Percentiles rank a stretch among this genome's conserved stretches.
Conservation (phyloP, 1,139 yeast species). For the Pichia terricola region DNA sequence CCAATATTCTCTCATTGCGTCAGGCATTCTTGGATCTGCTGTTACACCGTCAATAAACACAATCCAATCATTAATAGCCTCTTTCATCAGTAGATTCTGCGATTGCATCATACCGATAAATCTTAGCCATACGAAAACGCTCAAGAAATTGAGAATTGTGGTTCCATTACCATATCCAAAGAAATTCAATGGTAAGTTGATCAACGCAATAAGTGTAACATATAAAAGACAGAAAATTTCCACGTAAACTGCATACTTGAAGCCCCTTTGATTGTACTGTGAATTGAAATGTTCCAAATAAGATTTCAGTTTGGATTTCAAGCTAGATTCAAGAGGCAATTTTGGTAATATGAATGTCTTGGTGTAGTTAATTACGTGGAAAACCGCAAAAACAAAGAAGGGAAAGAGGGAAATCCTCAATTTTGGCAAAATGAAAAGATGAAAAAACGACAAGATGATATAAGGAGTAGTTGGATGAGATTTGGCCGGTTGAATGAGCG, state of each 20-base stretch:
- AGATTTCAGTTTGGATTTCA: slow-evolving; percentile 3
- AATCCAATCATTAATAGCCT: slow-evolving; percentile 61
- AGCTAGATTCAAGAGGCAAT: slow-evolving; percentile 41
- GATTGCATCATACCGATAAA: slow-evolving; percentile 77
- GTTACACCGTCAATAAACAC: slow-evolving; percentile 60
- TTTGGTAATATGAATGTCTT: slow-evolving; percentile 62
- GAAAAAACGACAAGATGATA: slow-evolving; percentile 58
- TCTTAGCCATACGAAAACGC: slow-evolving; percentile 8
- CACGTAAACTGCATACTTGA: slow-evolving; percentile 7
- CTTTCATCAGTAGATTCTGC: slow-evolving; percentile 64
- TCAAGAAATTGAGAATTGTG: slow-evolving; percentile 3
- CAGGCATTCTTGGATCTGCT: slow-evolving; percentile 50
- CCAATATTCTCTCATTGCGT: slow-evolving; percentile 52
- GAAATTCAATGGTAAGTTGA: slow-evolving; percentile 10
- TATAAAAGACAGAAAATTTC: slow-evolving; percentile 2
- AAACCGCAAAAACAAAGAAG: slow-evolving; percentile 56
- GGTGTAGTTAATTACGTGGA: slow-evolving; percentile 63
- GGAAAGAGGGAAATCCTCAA: slow-evolving; percentile 53
- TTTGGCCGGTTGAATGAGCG: slow-evolving; percentile 40
- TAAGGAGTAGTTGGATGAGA: slow-evolving; percentile 54
- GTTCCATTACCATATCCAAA: slow-evolving; percentile 13
- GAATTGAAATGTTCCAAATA: slow-evolving; percentile 11
- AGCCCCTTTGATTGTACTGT: slow-evolving; percentile 5
- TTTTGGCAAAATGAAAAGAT: slow-evolving; percentile 47
- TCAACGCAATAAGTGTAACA: slow-evolving; percentile 4